Evolutionary conservation across 441 rosid genomes (phyloP), one percentile per base, ranked within the genome.

Genomic region (Isatis lusitanica): DNA sequence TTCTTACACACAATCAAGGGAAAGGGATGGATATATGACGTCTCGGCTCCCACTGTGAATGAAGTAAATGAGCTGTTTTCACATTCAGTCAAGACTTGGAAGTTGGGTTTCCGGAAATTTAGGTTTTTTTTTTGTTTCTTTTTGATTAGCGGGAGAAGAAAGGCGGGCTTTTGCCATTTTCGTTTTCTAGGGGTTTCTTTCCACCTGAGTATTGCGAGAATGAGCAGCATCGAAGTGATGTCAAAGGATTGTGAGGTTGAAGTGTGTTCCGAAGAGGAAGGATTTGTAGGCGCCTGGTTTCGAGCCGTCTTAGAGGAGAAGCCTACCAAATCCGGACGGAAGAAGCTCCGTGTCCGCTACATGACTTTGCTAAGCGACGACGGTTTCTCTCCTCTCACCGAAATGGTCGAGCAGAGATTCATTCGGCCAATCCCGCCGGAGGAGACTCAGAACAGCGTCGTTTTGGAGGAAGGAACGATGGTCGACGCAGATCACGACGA

Each of bases 251-350:
- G 44, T n/a, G 69, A 71, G 18, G 79, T 85, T 1, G 88, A 85
- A 64, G 84, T 85, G 2, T 70, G 63, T 38, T 72, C 85, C 24
- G 80, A 81, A 64, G 88, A 85, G 47, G 84, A 85, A 30, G 86
- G 86, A 1, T 81, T 83, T 26, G 59, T 16, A 55, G 87, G 85
- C 9, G 81, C 86, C 4, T 86, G 86, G 84, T 86, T 70, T 51
- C 61, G 48, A 35, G 87, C 83, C n/a, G 51, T 74, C 2, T 35
- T 86, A 36, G 72, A 79, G 26, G 86, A 82, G 24, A 50, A 30
- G 15, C 68, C 79, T 4, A 72, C 83, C 1, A 73, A 62, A 55
- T 76, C 80, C 28, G 71, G 52, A 48, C 69, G 33, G 59, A 79
- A 52, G 64, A 76, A 67, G 70, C 79, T 18, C 57, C 67, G 21